Evolutionary conservation across 164 flowering plant species (phyloP), one percentile per base, ranked within the genome.

Genomic region (Brasenia schreberi): DNA sequence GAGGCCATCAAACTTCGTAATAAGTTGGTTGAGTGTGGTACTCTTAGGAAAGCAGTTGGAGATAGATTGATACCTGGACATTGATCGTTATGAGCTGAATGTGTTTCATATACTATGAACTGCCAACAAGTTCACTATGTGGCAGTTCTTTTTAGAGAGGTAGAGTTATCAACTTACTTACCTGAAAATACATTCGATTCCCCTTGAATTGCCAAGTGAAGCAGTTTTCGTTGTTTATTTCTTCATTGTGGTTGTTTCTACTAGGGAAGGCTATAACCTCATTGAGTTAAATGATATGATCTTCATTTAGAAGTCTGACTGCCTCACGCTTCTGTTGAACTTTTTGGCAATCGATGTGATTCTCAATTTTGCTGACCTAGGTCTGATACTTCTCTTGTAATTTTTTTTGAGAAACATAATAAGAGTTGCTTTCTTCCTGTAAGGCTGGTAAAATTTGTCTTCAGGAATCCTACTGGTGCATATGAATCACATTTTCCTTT

Each of bases 1-100:
- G 94, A 84, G 78, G 94, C 97, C 66, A 18, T 39, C 12, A 72
- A 74, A 67, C 64, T 93, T 70, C 81, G 67, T 39, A 71, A 78
- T 70, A 82, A 79, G 69, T 61, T 92, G 78, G 66, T 73, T 19
- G 82, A 84, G 61, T 73, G 76, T 73, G 80, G 82, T 63, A 71
- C 83, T 75, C 69, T 88, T 39, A 70, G 56, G 66, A 73, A 76
- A 72, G 69, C 74, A 45, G 63, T 60, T 7, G 27, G 10, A 17
- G 63, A 60, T 9, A 45, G 53, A 45, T 45, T 45, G 12, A 45
- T 45, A 4, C 53, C 7, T 12, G 53, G 12, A 12, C 7, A 45
- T 7, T 45, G 53, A 45, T 45, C 53, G 5, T 45, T 45, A 45
- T 45, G 53, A 23, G 27, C 0, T 23, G 53, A 45, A 7, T 45